Evolutionary conservation across 2,329 filamentous ascomycete species (phyloP).

Genomic region (Penicillium corylophilum): DNA sequence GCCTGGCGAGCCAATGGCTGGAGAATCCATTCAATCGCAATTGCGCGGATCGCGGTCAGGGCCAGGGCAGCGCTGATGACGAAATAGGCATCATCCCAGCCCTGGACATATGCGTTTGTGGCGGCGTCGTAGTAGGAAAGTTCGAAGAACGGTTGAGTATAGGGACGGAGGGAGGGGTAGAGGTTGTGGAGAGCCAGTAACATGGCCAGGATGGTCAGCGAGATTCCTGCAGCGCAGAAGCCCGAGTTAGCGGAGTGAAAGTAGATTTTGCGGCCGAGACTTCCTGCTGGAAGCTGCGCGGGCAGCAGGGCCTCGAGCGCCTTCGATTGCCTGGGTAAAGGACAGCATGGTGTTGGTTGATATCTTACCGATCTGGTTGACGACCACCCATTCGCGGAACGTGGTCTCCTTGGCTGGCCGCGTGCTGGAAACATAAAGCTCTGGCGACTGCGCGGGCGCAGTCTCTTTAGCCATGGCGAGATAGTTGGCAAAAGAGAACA

Average conservation of each 20-base stretch:
- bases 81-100: constrained; percentile 75
- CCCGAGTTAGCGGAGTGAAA: constrained; percentile 17
- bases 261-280: constrained; percentile 6
- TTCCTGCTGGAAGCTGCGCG: background rate
- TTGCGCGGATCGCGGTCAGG: constrained; percentile 82
- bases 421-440: constrained; percentile 40
- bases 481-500: constrained; percentile 4
- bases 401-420: constrained; percentile 39
- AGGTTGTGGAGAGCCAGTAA: constrained; percentile 78
- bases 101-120: constrained; percentile 70
- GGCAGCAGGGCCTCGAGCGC: background rate
- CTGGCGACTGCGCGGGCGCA: constrained; percentile 30
- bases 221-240: constrained; percentile 61
- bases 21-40: constrained; percentile 82
- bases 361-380: constrained; percentile 75
- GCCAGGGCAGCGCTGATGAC: constrained; percentile 76
- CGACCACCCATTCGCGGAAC: constrained; percentile 63
- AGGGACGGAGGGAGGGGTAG: constrained; percentile 74
- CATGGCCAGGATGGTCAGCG: constrained; percentile 79
- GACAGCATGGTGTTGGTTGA: constrained; percentile 1
- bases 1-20: constrained; percentile 70
- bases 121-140: constrained; percentile 76
- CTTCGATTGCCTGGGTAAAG: background rate
- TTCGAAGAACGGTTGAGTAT: constrained; percentile 84
- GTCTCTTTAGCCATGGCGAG: constrained; percentile 38